Conservation (phyloP, 2,329 filamentous ascomycete genomes). For the Stemphylium lycopersici region DNA sequence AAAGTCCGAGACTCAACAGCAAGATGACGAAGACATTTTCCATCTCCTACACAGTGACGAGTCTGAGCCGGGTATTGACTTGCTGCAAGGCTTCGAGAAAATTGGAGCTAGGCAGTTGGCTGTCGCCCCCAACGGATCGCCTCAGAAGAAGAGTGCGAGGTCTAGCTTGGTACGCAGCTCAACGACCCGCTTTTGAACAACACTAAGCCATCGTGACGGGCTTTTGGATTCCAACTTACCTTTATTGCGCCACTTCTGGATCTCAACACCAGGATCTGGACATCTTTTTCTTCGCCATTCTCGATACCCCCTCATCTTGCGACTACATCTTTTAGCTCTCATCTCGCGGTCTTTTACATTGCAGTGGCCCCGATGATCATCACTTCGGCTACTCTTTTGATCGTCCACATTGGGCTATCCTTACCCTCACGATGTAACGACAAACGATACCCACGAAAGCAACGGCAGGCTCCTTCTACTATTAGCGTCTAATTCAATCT, state of each 20-base stretch:
- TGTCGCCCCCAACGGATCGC: constrained; percentile 45
- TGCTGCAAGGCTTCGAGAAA: constrained; percentile 76
- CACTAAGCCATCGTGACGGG: constrained; percentile 4
- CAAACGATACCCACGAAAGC: constrained; percentile 47
- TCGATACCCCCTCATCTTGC: constrained; percentile 25
- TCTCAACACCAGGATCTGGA: constrained; percentile 11
- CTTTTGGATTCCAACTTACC: constrained; percentile 5
- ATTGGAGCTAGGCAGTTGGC: constrained; percentile 60
- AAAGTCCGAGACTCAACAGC: constrained; percentile 23
- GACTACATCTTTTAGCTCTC: constrained; percentile 18
- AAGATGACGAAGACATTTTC: constrained; percentile 62
- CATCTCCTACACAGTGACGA: constrained; percentile 65
- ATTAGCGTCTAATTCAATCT: constrained; percentile 32
- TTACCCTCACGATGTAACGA: constrained; percentile 43
- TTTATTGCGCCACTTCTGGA: constrained; percentile 11
- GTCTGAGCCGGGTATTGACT: constrained; percentile 68
- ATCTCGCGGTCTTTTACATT: constrained; percentile 12
- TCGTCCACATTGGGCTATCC: constrained; percentile 26
- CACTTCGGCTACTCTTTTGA: constrained; percentile 21
- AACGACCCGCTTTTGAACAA: constrained; percentile 42
- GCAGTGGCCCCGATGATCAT: constrained; percentile 15
- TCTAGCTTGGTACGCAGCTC: constrained; percentile 41
- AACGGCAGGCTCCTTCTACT: constrained; percentile 33
- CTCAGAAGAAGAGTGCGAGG: constrained; percentile 37
- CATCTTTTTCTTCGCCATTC: constrained; percentile 20